Conservation (phyloP, 2,329 filamentous ascomycete genomes). For the Xylariaceae sp. region DNA sequence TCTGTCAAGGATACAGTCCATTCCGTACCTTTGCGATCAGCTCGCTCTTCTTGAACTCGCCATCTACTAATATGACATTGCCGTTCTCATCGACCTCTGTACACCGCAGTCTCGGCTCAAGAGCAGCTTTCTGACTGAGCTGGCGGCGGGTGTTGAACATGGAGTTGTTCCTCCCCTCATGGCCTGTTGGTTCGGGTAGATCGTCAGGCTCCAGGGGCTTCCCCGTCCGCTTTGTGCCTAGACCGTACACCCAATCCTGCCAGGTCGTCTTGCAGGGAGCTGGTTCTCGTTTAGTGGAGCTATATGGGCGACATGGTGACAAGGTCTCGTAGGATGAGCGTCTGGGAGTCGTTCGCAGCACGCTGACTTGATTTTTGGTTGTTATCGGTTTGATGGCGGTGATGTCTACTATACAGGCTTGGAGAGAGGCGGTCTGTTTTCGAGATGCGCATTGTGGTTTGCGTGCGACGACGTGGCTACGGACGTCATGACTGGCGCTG, state of each 20-base stretch:
- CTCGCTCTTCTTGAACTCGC: conserved; percentile 97
- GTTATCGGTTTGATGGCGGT: too few relatives aligned
- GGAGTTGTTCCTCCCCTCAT: conserved; percentile 53
- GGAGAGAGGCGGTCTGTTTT: conserved; percentile 20
- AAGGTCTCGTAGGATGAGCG: conserved; percentile 10
- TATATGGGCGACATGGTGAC: conserved; percentile 24
- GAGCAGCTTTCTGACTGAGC: conserved; percentile 69
- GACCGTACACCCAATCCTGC: conserved; percentile 49
- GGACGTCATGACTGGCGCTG: conserved; percentile 34
- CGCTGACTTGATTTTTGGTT: too few relatives aligned
- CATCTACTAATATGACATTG: conserved; percentile 86
- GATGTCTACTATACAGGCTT: conserved; percentile 24
- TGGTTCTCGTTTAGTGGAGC: conserved; percentile 25
- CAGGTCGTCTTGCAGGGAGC: conserved; percentile 35
- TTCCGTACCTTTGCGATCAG: conserved; percentile 83
- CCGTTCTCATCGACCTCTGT: conserved; percentile 94
- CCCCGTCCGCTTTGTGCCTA: conserved; percentile 33
- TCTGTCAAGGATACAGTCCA: background rate
- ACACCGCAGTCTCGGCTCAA: conserved; percentile 82
- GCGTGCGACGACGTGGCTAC: conserved; percentile 10
- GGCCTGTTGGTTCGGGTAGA: conserved; percentile 56
- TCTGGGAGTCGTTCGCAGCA: conserved; percentile 16
- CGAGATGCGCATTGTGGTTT: conserved; percentile 23
- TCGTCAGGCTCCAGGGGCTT: conserved; percentile 53
- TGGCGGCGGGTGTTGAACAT: conserved; percentile 69